phyloP scores from a whole-genome alignment of 495 filamentous ascomycete genomes.

The Xylaria scruposa region DNA sequence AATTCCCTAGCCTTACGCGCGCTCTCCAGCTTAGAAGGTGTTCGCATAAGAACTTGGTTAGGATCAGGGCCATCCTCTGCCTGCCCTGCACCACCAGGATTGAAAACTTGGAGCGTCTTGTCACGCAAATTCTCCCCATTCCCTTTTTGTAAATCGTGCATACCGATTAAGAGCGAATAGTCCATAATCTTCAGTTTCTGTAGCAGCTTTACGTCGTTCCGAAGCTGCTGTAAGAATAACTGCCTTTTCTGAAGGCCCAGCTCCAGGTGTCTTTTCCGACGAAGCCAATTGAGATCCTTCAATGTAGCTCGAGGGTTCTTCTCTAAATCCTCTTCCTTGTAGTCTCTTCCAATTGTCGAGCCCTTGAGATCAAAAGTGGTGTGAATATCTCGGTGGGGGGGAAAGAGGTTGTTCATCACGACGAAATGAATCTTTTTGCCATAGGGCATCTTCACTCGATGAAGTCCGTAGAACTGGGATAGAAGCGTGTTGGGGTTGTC shows the following conservation, averaged over 20 bases:
- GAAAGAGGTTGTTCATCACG: conserved; percentile 99
- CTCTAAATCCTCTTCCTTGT: conserved; percentile 84
- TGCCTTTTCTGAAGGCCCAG: conserved; percentile 86
- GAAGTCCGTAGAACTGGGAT: conserved; percentile 97
- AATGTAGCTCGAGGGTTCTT: conserved; percentile 90
- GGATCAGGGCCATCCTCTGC: conserved; percentile 56
- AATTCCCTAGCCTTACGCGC: conserved; percentile 91
- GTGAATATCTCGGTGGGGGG: conserved; percentile 96
- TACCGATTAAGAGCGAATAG: conserved; percentile 93
- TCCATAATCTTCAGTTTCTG: conserved; percentile 97
- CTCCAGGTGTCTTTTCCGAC: conserved; percentile 82
- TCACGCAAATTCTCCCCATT: conserved; percentile 96
- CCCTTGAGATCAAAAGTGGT: conserved; percentile 97
- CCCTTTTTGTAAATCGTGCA: conserved; percentile 85
- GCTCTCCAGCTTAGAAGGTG: conserved; percentile 92
- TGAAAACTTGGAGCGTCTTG: conserved; percentile 94
- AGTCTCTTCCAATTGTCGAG: conserved; percentile 92
- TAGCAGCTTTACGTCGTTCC: conserved; percentile 82
- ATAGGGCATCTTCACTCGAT: conserved; percentile 98
- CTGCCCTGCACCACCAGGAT: conserved; percentile 77
- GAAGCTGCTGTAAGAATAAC: conserved; percentile 85
- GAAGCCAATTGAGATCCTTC: conserved; percentile 97
- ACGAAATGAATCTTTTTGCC: conserved; percentile 99
- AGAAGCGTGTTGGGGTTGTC: conserved; percentile 95
- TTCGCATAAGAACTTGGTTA: conserved; percentile 76